Evolutionary conservation across 208 protist species (phyloP), one percentile per base, ranked within the genome.

Genomic region (Trypanosoma theileri): DNA sequence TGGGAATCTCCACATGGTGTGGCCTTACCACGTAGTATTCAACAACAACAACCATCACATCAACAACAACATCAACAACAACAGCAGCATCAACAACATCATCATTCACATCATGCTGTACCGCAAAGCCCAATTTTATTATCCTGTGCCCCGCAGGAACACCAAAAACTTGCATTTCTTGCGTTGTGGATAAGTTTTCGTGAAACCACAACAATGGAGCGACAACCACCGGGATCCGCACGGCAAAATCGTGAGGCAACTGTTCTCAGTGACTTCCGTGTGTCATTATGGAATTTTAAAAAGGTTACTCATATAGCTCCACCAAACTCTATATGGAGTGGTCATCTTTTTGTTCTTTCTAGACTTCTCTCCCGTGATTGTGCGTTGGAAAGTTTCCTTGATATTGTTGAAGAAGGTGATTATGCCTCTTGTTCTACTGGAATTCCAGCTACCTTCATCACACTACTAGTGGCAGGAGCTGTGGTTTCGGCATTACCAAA

Each of bases 371-470:
- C 81, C 0, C 60, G 48, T 3, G 82, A 87, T 40, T 91, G 84
- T 67, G 41, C 69, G 7, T 10, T 89, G 59, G 84, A 93, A 71
- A 72, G 84, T 59, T 93, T 91, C 72, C 60, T 90, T 21, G 82
- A 89, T 73, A 74, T 87, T 41, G 64, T 82, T 17, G 79, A 80
- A 40, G 80, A 77, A 54, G 75, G 73, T 46, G 52, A 72, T 41
- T 50, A 62, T 56, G 45, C 44, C 1, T 21, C 50, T 7, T 63
- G 19, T 19, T 35, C 68, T 42, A 56, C 57, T 52, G 69, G 71
- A 19, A 83, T 86, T 67, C 70, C 78, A n/a, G 75, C 75, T 0
- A 64, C 65, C 4, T 80, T 86, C 51, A 65, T 86, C 11, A 75
- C 81, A 0, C 13, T 48, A 8, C 10, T 69, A n/a, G 70, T 70